Conservation (phyloP, 1,284 basidiomycete species). For the Meira miltonrushii region DNA sequence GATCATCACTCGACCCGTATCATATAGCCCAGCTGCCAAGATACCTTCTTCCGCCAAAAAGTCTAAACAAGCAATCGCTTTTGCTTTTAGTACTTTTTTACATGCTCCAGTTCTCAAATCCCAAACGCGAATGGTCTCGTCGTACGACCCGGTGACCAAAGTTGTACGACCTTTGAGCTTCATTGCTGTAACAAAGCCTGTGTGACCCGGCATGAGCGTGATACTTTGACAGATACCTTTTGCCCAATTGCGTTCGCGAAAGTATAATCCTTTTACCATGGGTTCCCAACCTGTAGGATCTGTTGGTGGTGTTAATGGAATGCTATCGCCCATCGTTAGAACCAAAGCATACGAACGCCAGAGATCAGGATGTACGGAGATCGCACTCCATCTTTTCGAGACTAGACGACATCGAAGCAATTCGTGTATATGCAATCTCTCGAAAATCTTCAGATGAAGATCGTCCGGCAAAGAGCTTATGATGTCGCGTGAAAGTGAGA, state of each 20-base stretch:
- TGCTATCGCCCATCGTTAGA: constrained; percentile 69
- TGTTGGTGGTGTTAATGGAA: constrained; percentile 34
- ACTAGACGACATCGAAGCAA: constrained; percentile 57
- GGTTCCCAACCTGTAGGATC: constrained; percentile 56
- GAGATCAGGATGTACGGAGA: constrained; percentile 66
- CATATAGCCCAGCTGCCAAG: constrained; percentile 84
- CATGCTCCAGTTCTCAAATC: constrained; percentile 64
- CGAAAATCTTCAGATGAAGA: constrained; percentile 65
- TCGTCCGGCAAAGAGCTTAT: constrained; percentile 67
- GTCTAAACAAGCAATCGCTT: constrained; percentile 82
- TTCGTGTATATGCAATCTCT: constrained; percentile 63
- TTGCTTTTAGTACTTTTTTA: constrained; percentile 73
- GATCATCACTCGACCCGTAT: constrained; percentile 62
- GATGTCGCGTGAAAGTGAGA: constrained; percentile 72
- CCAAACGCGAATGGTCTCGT: constrained; percentile 59
- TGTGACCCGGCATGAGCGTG: constrained; percentile 73
- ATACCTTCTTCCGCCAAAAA: constrained; percentile 78
- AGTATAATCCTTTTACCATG: constrained; percentile 73
- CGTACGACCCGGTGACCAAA: constrained; percentile 80
- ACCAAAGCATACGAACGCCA: constrained; percentile 72
- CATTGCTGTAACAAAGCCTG: constrained; percentile 78
- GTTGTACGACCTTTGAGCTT: constrained; percentile 62
- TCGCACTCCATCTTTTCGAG: constrained; percentile 68
- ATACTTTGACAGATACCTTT: constrained; percentile 65
- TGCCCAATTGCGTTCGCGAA: constrained; percentile 77